Evolutionary conservation across 139 green algal species (phyloP), one percentile per base, ranked within the genome.

Genomic region (Limnomonas spitsbergensis): DNA sequence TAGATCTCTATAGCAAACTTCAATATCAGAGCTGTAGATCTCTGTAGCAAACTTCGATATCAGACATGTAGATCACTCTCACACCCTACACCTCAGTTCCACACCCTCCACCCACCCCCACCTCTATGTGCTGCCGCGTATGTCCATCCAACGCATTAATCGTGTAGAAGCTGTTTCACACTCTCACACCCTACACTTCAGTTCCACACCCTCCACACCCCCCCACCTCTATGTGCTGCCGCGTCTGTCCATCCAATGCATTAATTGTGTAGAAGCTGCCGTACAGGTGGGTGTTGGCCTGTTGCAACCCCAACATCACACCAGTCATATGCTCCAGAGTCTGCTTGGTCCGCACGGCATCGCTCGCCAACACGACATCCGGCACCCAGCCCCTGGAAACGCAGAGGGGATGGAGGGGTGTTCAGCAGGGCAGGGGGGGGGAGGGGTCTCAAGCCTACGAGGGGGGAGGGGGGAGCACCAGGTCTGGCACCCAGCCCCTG

Each of bases 111-210:
- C n/a, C n/a, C 24, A 26, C 7, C 4, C 37, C 29, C 14, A 78
- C 69, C 37, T 84, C 56, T 9, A 96, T 83, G 77, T 96, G 89
- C 4, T 82, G 53, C 9, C 79, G 78, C 2, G 88, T 94, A 78
- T 93, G 87, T 26, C 93, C 93, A 56, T 97, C 93, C 53, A 97
- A 80, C 0, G 92, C 91, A 26, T 90, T 89, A 14, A 93, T 82
- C 7, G 69, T 75, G 81, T 94, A 95, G 32, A 95, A 78, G 78
- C 84, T 92, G 47, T 92, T 93, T 24, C 90, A 80, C n/a, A n/a
- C n/a, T n/a, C n/a, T n/a, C n/a, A n/a, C n/a, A n/a, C n/a, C n/a
- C n/a, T n/a, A n/a, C n/a, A n/a, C n/a, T n/a, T n/a, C n/a, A n/a
- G n/a, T n/a, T n/a, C n/a, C n/a, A n/a, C n/a, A n/a, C n/a, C n/a